Evolutionary conservation across 495 filamentous ascomycete genomes (phyloP).

Genomic region (Penicillium verhagenii): DNA sequence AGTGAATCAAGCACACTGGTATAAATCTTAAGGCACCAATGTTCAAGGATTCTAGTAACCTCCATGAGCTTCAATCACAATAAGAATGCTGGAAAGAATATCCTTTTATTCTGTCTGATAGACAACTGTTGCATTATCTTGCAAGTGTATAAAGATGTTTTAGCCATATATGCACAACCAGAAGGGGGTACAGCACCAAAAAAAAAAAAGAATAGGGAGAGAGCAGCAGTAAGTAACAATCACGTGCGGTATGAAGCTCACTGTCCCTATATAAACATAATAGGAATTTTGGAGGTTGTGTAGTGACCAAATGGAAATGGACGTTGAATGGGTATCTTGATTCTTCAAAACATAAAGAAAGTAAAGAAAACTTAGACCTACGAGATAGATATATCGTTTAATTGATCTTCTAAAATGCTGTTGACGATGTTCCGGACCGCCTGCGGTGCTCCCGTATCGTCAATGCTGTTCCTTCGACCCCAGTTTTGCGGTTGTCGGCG

Average conservation of each 20-base stretch:
- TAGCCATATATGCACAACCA: not conserved
- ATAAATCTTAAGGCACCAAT: too few species aligned
- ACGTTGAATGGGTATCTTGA: slow-evolving; percentile 2
- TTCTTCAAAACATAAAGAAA: not conserved
- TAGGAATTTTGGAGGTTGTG: not conserved
- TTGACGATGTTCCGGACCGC: slow-evolving; percentile 28
- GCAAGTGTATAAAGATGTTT: slow-evolving; percentile 3
- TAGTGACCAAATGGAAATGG: not conserved
- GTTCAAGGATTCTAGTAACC: not conserved
- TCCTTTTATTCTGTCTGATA: slow-evolving; percentile 10
- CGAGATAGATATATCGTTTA: slow-evolving; percentile 2
- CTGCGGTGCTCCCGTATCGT: slow-evolving; percentile 41
- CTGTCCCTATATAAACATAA: too few species aligned
- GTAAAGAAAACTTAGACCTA: not conserved
- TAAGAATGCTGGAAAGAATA: not conserved
- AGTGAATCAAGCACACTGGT: too few species aligned
- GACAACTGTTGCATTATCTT: slow-evolving; percentile 1
- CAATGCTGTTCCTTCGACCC: slow-evolving; percentile 78
- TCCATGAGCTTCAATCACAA: not conserved
- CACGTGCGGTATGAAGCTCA: too few species aligned
- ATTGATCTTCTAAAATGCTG: slow-evolving; percentile 7
- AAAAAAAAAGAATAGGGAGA: too few species aligned
- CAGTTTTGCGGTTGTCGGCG: slow-evolving; percentile 88
- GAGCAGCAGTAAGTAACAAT: too few species aligned
- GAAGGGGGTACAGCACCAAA: too few species aligned